Conservation (phyloP, 1,139 yeast genomes). For the Pichiaceae sp. region DNA sequence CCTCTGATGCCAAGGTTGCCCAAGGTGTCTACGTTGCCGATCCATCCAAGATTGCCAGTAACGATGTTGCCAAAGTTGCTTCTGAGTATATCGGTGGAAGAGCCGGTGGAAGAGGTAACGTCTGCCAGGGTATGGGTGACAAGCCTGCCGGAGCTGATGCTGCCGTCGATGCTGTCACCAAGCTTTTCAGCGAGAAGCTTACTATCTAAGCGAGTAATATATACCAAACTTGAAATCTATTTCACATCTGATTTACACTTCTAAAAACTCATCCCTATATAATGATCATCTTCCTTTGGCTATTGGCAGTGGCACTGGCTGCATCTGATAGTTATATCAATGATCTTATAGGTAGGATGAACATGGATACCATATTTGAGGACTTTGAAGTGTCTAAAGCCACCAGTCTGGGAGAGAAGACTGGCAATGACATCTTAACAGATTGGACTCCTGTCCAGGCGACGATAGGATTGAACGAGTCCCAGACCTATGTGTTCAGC, state of each 20-base stretch:
- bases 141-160: slow-evolving; percentile 58
- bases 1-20: slow-evolving; percentile 63
- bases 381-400: too few species aligned
- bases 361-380: too few species aligned
- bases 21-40: slow-evolving; percentile 88
- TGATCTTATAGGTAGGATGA: too few species aligned
- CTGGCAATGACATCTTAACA: too few species aligned
- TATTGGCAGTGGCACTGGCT: too few species aligned
- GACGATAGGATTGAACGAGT: slow-evolving; percentile 31
- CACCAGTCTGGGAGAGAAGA: too few species aligned
- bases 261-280: too few species aligned
- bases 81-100: slow-evolving; percentile 82
- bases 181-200: slow-evolving; percentile 48
- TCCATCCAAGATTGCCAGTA: slow-evolving; percentile 60
- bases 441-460: slow-evolving; percentile 39
- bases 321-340: too few species aligned
- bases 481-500: slow-evolving; percentile 36
- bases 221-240: too few species aligned
- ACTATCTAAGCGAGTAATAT: background rate
- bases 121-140: slow-evolving; percentile 96
- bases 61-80: slow-evolving; percentile 66
- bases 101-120: slow-evolving; percentile 97
- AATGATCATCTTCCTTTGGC: too few species aligned
- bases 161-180: slow-evolving; percentile 65
- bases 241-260: too few species aligned